Evolutionary conservation across 2,329 filamentous ascomycete species (phyloP).

Genomic region (Xenosphaeropsis pyriputrescens): DNA sequence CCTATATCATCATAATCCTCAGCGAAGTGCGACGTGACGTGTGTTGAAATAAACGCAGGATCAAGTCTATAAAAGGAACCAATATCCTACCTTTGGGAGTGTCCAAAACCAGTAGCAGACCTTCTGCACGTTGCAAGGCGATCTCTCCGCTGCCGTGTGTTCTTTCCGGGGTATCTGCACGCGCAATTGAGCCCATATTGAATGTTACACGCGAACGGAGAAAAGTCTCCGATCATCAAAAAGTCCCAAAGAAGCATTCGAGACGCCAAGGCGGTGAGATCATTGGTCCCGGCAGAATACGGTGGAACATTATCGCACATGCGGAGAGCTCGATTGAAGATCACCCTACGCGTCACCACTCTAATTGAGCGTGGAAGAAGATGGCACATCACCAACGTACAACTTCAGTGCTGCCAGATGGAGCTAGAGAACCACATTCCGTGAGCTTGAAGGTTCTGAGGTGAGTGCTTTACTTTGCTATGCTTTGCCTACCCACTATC

Average conservation of each 20-base stretch:
- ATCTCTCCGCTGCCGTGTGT: conserved; percentile 6
- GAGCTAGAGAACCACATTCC: conserved; percentile 59
- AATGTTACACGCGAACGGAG: too few relatives aligned
- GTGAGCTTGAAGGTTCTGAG: conserved; percentile 65
- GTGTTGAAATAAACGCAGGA: too few relatives aligned
- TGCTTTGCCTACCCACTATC: neutral
- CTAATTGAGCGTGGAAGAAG: neutral
- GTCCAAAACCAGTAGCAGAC: conserved; percentile 26
- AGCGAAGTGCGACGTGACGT: neutral
- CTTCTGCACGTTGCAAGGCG: conserved; percentile 23
- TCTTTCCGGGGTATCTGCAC: too few relatives aligned
- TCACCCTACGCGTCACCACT: too few relatives aligned
- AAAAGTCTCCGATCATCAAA: too few relatives aligned
- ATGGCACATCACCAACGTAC: conserved; percentile 18
- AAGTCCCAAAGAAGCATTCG: too few relatives aligned
- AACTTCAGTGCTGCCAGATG: conserved; percentile 10
- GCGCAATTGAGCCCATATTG: too few relatives aligned
- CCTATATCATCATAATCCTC: conserved; percentile 19
- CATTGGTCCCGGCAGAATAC: conserved; percentile 1
- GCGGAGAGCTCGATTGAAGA: too few relatives aligned
- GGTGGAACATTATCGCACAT: too few relatives aligned
- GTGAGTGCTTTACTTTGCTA: conserved; percentile 23
- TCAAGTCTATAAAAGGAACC: too few relatives aligned
- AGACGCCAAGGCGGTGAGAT: too few relatives aligned
- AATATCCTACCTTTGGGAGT: conserved; percentile 31